Evolutionary conservation across 2,329 filamentous ascomycete genomes (phyloP), one percentile per base, ranked within the genome.

Genomic region (Alternaria brassicae): DNA sequence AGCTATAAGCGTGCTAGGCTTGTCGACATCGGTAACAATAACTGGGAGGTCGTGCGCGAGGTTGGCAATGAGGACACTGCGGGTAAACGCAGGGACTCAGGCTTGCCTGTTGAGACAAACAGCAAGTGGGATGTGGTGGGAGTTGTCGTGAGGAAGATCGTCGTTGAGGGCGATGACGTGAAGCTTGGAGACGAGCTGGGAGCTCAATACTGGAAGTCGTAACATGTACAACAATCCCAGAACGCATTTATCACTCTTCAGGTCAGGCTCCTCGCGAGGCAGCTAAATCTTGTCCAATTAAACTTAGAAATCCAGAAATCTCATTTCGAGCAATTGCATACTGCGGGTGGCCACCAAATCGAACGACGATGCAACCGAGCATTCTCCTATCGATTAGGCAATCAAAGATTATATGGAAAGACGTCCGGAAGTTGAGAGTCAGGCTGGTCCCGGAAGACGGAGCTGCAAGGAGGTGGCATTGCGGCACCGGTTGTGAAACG

Each of bases 91-190:
- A 66, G 72, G 48, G 73, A 74, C 41, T 72, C 69, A 1, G 70
- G 68, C 1, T 44, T 77, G 28, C 72, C 73, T 3, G 69, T 77
- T 3, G 66, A 60, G 51, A 77, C 74, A 4, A 67, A 71, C 32
- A 76, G 72, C 51, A 75, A 77, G 63, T 67, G 62, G 57, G 74
- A 77, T 60, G 68, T 73, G 6, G 73, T 77, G 2, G 74, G 74
- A 2, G 73, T 76, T 4, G 64, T 75, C n/a, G 70, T 76, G 1
- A 65, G 61, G 54, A 69, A 71, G 61, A 68, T 77, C 6, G 48
- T 73, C 6, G 62, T 72, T 3, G 66, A 71, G 19, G 70, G 72
- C 2, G 69, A 72, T 21, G 44, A 66, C 17, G 65, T 72, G 27
- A 69, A 59, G 47, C 63, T 77, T 17, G 74, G 74, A n/a, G 72